phyloP scores from a whole-genome alignment of 2,329 filamentous ascomycete species.

The Akanthomyces dipterigenus region DNA sequence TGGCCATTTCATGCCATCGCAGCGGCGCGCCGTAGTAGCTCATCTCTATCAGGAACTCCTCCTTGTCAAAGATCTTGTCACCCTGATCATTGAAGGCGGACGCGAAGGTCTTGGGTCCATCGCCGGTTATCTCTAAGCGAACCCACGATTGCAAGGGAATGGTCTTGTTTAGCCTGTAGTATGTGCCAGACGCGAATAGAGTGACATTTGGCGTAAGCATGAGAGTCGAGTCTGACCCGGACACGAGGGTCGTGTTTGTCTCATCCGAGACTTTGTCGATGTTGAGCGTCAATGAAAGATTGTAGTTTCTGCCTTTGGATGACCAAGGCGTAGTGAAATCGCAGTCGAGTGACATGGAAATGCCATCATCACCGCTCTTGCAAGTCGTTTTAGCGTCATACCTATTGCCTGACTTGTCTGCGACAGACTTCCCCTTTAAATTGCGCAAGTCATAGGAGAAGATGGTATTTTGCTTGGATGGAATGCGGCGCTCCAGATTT shows the following conservation, averaged over 20 bases:
- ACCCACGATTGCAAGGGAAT: constrained; percentile 7
- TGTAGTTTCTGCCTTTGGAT: constrained; percentile 52
- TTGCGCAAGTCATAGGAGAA: constrained; percentile 19
- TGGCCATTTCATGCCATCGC: constrained; percentile 10
- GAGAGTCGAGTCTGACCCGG: constrained; percentile 37
- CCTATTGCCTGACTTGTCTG: constrained; percentile 17
- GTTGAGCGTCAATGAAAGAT: constrained; percentile 38
- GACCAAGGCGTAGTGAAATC: constrained; percentile 38
- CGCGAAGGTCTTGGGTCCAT: constrained; percentile 4
- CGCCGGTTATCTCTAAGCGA: neutral
- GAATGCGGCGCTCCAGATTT: constrained; percentile 18
- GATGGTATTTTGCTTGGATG: constrained; percentile 14
- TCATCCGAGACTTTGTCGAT: constrained; percentile 24
- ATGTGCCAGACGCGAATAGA: constrained; percentile 27
- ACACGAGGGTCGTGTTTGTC: constrained; percentile 33
- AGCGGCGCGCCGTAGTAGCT: constrained; percentile 7
- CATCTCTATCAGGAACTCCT: constrained; percentile 8
- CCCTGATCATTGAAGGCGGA: constrained; percentile 1
- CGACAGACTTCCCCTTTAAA: constrained; percentile 3
- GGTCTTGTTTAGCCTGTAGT: constrained; percentile 26
- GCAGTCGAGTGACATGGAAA: constrained; percentile 32
- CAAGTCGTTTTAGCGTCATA: constrained; percentile 31
- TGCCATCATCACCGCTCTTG: constrained; percentile 19
- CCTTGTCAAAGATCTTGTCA: neutral
- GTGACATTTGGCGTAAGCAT: constrained; percentile 31